These are phyloP conservation scores for Sabuloglossum arenarium DNA, from an alignment of 495 filamentous ascomycete species.

Conservation along the genomic window DNA sequence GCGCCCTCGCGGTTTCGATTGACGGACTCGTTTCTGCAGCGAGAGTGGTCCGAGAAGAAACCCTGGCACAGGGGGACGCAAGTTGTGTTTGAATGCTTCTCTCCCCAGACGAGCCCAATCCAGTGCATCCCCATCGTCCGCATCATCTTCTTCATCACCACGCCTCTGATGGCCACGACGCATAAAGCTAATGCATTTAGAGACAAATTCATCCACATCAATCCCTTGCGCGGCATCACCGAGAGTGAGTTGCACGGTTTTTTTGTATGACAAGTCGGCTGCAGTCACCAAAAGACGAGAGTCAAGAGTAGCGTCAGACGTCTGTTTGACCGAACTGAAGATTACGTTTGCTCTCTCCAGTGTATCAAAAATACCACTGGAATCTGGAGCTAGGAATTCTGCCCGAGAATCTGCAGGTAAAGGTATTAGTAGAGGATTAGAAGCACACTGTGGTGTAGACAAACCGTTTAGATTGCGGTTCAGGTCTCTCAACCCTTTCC, in stretches of 20 bases:
- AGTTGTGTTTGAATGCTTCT: constrained; percentile 45
- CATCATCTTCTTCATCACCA: constrained; percentile 35
- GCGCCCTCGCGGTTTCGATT: constrained; percentile 39
- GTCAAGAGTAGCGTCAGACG: constrained; percentile 81
- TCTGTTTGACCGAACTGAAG: constrained; percentile 60
- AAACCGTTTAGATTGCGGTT: constrained; percentile 36
- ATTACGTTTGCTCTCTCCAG: constrained; percentile 41
- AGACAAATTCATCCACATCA: constrained; percentile 85
- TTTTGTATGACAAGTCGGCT: constrained; percentile 58
- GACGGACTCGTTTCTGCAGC: constrained; percentile 61
- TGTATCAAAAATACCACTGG: constrained; percentile 37
- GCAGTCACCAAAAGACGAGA: constrained; percentile 59
- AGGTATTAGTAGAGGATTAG: neutral
- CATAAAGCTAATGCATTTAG: constrained; percentile 84
- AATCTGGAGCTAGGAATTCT: constrained; percentile 39
- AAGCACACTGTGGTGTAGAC: neutral
- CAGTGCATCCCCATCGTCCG: constrained; percentile 51
- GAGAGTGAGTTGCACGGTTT: constrained; percentile 43
- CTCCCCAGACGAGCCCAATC: constrained; percentile 78
- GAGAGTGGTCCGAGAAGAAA: constrained; percentile 84
- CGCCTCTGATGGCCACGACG: constrained; percentile 24
- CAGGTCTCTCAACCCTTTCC: constrained; percentile 46
- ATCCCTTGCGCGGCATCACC: constrained; percentile 51
- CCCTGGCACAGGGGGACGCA: constrained; percentile 54
- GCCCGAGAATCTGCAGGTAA: constrained; percentile 34